Evolutionary conservation across 352 stramenopile species (phyloP).

Genomic region (Peronosclerospora sorghi): DNA sequence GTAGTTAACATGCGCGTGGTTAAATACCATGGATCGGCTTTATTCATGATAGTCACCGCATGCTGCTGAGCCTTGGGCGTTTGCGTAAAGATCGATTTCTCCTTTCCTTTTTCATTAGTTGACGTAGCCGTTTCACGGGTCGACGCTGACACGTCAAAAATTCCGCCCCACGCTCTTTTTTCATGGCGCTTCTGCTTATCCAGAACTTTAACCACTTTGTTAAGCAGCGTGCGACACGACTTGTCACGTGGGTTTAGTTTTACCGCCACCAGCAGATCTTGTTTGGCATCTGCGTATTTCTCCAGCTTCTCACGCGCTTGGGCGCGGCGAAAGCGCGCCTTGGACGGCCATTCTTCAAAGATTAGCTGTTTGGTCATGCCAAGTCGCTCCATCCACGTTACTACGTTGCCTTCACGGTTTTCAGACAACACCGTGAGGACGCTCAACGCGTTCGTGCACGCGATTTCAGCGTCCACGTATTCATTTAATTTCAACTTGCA

Average conservation of each 20-base stretch:
- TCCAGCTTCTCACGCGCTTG: conserved; percentile 65
- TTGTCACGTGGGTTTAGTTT: conserved; percentile 78
- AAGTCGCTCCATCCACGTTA: conserved; percentile 75
- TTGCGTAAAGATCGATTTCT: conserved; percentile 66
- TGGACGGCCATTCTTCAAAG: conserved; percentile 80
- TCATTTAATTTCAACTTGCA: conserved; percentile 73
- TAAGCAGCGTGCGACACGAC: conserved; percentile 60
- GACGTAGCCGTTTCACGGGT: conserved; percentile 11
- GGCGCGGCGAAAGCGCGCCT: conserved; percentile 74
- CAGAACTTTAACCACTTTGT: conserved; percentile 58
- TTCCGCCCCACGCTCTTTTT: conserved; percentile 71
- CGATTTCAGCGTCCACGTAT: conserved; percentile 59
- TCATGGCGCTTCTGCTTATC: conserved; percentile 69
- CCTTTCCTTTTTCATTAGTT: conserved; percentile 14
- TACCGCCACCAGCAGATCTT: conserved; percentile 67
- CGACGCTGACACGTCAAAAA: conserved; percentile 34
- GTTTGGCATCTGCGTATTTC: conserved; percentile 62
- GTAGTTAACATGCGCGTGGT: conserved; percentile 46
- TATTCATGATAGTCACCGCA: conserved; percentile 4
- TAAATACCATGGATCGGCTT: conserved; percentile 43
- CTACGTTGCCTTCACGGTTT: conserved; percentile 70
- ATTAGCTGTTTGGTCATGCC: conserved; percentile 68
- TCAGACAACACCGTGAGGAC: conserved; percentile 68
- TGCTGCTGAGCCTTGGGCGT: conserved; percentile 40
- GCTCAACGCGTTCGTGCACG: conserved; percentile 72